Evolutionary conservation across 176 grass and related monocot species (phyloP).

Genomic region (Aegilops sharonensis): DNA sequence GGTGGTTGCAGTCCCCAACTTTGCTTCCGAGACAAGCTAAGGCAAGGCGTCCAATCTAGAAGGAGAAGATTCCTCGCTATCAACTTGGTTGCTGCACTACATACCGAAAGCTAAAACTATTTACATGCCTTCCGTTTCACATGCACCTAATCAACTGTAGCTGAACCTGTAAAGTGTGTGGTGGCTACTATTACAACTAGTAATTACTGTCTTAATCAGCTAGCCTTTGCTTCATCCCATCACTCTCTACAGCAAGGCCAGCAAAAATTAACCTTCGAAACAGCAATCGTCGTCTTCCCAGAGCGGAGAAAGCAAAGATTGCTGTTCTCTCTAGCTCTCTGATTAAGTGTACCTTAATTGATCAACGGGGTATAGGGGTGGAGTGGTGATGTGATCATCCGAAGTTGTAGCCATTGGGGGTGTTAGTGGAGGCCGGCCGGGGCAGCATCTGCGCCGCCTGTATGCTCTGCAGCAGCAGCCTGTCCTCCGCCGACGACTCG

Average conservation of each 20-base stretch:
- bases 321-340: neutral
- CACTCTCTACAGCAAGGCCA: neutral
- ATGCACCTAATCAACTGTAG: neutral
- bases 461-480: constrained; percentile 55
- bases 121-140: constrained; percentile 31
- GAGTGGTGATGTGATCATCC: constrained; percentile 18
- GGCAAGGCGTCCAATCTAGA: constrained; percentile 23
- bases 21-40: constrained; percentile 48
- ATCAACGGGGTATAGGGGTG: neutral
- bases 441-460: constrained; percentile 62
- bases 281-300: neutral
- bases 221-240: neutral
- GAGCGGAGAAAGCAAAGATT: neutral
- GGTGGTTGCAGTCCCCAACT: constrained; percentile 20
- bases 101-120: constrained; percentile 30
- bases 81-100: neutral
- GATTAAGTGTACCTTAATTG: constrained; percentile 16
- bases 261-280: constrained; percentile 3
- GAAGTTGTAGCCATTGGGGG: constrained; percentile 63
- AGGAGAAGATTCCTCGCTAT: constrained; percentile 36
- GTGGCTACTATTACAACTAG: neutral
- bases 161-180: neutral
- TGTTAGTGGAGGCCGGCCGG: constrained; percentile 56
- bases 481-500: constrained; percentile 50
- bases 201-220: neutral